Conservation (phyloP, 495 filamentous ascomycete genomes). For the Penicillium paxilli region DNA sequence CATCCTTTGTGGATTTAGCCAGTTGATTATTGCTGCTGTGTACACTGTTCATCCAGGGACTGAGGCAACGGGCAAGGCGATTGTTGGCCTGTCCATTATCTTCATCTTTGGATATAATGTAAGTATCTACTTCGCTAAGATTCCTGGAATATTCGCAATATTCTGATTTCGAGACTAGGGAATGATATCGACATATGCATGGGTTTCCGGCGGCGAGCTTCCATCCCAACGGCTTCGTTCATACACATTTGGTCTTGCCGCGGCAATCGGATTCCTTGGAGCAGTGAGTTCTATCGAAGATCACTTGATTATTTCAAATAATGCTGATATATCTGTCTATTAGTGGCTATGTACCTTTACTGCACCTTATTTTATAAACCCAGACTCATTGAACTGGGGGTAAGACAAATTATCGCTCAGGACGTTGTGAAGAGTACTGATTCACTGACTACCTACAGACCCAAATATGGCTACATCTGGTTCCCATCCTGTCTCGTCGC, state of each 20-base stretch:
- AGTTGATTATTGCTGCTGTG: slow-evolving; percentile 48
- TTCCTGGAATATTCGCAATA: no score
- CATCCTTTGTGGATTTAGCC: slow-evolving; percentile 55
- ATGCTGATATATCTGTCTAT: background rate
- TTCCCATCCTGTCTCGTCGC: slow-evolving; percentile 19
- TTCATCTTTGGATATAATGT: slow-evolving; percentile 60
- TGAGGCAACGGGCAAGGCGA: slow-evolving; percentile 39
- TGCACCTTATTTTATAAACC: slow-evolving; percentile 65
- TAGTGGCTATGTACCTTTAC: slow-evolving; percentile 62
- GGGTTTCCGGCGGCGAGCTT: slow-evolving; percentile 58
- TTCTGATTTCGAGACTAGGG: slow-evolving; percentile 5
- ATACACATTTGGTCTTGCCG: slow-evolving; percentile 52
- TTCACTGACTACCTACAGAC: slow-evolving; percentile 46
- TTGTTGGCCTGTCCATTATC: slow-evolving; percentile 54
- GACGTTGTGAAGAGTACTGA: no score
- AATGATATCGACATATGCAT: slow-evolving; percentile 48
- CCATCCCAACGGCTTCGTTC: slow-evolving; percentile 52
- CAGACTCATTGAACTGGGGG: slow-evolving; percentile 53
- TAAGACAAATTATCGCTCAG: background rate
- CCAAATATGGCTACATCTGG: slow-evolving; percentile 58
- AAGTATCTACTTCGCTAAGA: no score
- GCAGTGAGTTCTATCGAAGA: slow-evolving; percentile 10
- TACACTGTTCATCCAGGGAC: slow-evolving; percentile 50
- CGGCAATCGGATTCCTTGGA: slow-evolving; percentile 46
- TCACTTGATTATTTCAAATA: background rate